Evolutionary conservation across 2,329 filamentous ascomycete genomes (phyloP).

Genomic region (Pseudogymnoascus sp.): DNA sequence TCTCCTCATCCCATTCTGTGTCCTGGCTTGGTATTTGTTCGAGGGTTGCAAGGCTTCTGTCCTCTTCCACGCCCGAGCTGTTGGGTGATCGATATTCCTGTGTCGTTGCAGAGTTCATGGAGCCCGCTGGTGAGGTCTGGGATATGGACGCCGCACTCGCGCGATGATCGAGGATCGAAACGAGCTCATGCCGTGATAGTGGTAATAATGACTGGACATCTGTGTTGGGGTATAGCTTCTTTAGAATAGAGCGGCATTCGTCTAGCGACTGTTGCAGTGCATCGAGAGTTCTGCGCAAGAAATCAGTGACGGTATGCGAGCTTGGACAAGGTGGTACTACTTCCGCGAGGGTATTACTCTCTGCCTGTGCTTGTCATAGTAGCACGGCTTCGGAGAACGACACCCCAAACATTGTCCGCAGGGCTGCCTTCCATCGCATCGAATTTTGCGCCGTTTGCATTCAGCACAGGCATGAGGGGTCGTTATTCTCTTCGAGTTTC

Average conservation of each 20-base stretch:
- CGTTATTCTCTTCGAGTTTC: constrained; percentile 45
- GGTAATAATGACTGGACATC: constrained; percentile 50
- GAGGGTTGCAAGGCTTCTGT: constrained; percentile 44
- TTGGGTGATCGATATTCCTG: constrained; percentile 45
- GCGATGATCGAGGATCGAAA: constrained; percentile 49
- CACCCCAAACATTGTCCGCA: constrained; percentile 80
- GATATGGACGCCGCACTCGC: constrained; percentile 24
- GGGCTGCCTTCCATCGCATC: constrained; percentile 74
- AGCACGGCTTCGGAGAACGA: constrained; percentile 70
- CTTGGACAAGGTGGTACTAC: constrained; percentile 36
- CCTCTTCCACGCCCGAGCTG: constrained; percentile 43
- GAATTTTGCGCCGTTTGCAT: constrained; percentile 75
- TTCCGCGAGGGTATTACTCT: constrained; percentile 72
- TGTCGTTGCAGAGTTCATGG: constrained; percentile 45
- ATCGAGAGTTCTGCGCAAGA: constrained; percentile 48
- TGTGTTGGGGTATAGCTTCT: constrained; percentile 35
- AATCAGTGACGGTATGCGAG: not conserved
- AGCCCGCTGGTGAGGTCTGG: constrained; percentile 48
- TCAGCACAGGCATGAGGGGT: constrained; percentile 65
- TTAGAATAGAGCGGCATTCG: constrained; percentile 34
- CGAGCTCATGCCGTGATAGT: constrained; percentile 58
- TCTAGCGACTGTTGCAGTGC: constrained; percentile 59
- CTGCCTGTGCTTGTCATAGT: constrained; percentile 75
- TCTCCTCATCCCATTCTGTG: constrained; percentile 62
- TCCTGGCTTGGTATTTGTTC: constrained; percentile 64